phyloP scores from a whole-genome alignment of 1,139 yeast genomes.

The Yamadazyma friedrichii region DNA sequence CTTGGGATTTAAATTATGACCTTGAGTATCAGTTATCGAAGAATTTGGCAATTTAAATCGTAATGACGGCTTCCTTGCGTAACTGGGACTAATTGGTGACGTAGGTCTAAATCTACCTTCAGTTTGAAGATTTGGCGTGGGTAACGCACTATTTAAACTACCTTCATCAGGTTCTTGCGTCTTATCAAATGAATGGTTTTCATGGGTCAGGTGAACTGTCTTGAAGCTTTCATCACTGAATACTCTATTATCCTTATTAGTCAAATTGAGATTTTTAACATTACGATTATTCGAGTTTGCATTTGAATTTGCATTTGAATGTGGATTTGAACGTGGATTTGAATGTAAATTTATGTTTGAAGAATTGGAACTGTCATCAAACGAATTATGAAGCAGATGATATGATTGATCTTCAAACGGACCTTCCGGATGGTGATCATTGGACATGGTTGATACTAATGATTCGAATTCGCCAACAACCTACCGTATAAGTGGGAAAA shows the following conservation, averaged over 20 bases:
- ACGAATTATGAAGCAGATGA: slow-evolving; percentile 7
- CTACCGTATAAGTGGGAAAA: not conserved
- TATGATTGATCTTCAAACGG: slow-evolving; percentile 18
- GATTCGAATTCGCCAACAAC: not conserved
- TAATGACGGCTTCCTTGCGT: slow-evolving; percentile 21
- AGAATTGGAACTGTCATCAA: not conserved
- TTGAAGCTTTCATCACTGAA: slow-evolving; percentile 20
- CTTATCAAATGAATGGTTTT: slow-evolving; percentile 10
- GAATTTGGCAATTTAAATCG: slow-evolving; percentile 25
- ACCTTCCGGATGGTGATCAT: slow-evolving; percentile 12
- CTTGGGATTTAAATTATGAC: not conserved
- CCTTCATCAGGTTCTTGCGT: slow-evolving; percentile 11
- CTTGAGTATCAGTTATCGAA: slow-evolving; percentile 11
- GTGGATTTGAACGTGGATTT: not conserved
- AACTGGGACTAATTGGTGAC: slow-evolving; percentile 11
- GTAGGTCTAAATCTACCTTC: slow-evolving; percentile 13
- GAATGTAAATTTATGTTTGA: not conserved
- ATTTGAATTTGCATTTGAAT: not conserved
- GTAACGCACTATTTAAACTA: slow-evolving; percentile 18
- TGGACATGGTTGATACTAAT: slow-evolving; percentile 3
- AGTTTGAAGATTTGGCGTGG: slow-evolving; percentile 28
- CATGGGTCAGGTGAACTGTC: slow-evolving; percentile 16
- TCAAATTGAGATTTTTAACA: not conserved
- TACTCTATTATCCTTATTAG: slow-evolving; percentile 10
- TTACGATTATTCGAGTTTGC: not conserved